Conservation (phyloP, 1,284 basidiomycete species). For the Pseudozyma sp. region DNA sequence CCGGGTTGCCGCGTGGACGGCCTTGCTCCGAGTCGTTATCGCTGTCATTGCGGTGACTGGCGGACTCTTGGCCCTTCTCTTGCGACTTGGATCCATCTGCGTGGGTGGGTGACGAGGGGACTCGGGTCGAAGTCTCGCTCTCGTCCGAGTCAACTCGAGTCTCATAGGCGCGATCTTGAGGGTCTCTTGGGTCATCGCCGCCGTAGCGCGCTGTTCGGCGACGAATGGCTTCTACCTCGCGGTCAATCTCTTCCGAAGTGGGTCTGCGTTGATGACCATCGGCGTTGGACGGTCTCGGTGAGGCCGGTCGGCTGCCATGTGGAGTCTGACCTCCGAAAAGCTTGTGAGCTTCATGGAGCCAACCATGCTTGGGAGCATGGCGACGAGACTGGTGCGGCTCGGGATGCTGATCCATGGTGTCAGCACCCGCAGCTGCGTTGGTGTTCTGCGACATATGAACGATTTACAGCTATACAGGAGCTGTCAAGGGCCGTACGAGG, state of each 20-base stretch:
- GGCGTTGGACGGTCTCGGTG: constrained; percentile 3
- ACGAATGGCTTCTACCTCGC: constrained; percentile 27
- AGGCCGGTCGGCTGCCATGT: constrained; percentile 10
- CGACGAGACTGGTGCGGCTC: not conserved
- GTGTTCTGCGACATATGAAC: constrained; percentile 22
- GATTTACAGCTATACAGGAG: not conserved
- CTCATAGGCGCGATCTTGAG: constrained; percentile 27
- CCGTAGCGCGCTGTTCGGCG: constrained; percentile 37
- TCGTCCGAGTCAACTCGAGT: constrained; percentile 1
- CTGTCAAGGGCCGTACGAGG: not conserved
- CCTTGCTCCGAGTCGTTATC: constrained; percentile 26
- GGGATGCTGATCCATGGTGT: not conserved
- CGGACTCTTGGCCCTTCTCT: constrained; percentile 6
- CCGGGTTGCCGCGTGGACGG: constrained; percentile 31
- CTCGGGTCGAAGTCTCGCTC: constrained; percentile 25
- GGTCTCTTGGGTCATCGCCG: constrained; percentile 35
- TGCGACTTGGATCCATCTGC: constrained; percentile 10
- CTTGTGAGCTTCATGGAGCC: constrained; percentile 30
- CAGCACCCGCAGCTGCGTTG: not conserved
- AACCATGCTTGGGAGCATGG: constrained; percentile 38
- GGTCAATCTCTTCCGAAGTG: constrained; percentile 13
- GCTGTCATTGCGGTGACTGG: not conserved
- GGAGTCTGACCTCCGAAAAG: constrained; percentile 33
- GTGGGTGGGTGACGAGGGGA: constrained; percentile 26
- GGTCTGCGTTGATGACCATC: constrained; percentile 7